A percentile compares a stretch with the other conserved stretches of the same genome.
phyloP scores from a whole-genome alignment of 1,284 basidiomycete genomes.

The Meira miltonrushii region DNA sequence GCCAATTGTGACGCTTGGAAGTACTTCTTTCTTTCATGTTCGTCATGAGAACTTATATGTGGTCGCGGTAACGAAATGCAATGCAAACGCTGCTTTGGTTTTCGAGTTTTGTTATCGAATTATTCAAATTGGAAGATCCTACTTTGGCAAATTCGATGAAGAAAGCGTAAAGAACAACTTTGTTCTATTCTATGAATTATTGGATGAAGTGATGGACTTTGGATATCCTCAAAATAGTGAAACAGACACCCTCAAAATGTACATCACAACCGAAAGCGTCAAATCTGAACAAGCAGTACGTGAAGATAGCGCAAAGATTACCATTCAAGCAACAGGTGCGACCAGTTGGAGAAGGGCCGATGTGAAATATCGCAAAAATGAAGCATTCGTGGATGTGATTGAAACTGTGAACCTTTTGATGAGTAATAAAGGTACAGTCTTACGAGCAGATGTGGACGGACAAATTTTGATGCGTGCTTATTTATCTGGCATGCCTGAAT shows the following conservation, averaged over 20 bases:
- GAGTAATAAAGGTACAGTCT: conserved; percentile 80
- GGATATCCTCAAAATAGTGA: conserved; percentile 99
- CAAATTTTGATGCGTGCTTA: conserved; percentile 98
- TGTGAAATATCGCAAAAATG: conserved; percentile 97
- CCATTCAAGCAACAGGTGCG: conserved; percentile 87
- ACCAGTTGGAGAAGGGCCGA: conserved; percentile 89
- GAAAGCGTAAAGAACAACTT: conserved; percentile 97
- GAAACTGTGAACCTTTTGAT: conserved; percentile 93
- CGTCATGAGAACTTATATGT: conserved; percentile 89
- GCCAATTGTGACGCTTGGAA: conserved; percentile 94
- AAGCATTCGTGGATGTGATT: conserved; percentile 95
- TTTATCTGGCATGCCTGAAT: conserved; percentile 88
- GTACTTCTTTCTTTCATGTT: conserved; percentile 96
- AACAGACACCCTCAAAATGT: conserved; percentile 92
- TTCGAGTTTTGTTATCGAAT: conserved; percentile 97
- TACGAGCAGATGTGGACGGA: conserved; percentile 96
- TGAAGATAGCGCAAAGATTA: conserved; percentile 93
- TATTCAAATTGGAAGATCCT: conserved; percentile 83
- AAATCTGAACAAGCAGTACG: conserved; percentile 70
- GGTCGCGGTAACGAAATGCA: conserved; percentile 89
- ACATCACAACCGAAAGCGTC: conserved; percentile 95
- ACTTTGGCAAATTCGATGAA: conserved; percentile 97
- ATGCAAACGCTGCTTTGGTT: conserved; percentile 93
- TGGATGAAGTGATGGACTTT: conserved; percentile 82
- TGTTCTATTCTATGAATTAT: conserved; percentile 49